These are phyloP conservation scores for Aureobasidium sp. DNA, from an alignment of 2,329 filamentous ascomycete species.

Conservation along the genomic window DNA sequence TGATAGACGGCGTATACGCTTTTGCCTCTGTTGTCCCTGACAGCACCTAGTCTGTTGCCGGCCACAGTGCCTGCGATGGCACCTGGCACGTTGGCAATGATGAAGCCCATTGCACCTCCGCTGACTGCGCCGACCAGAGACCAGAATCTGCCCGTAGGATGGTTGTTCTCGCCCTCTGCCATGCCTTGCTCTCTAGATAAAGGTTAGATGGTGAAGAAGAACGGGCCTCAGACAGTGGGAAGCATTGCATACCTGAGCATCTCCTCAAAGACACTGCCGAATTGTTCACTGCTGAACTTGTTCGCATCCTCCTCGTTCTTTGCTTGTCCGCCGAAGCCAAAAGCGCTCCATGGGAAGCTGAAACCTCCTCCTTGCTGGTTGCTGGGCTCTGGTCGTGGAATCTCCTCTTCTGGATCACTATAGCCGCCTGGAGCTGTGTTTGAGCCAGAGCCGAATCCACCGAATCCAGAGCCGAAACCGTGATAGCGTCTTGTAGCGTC, in stretches of 20 bases:
- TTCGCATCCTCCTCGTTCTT: slow-evolving; percentile 38
- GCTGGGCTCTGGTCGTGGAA: slow-evolving; percentile 31
- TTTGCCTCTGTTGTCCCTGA: slow-evolving; percentile 87
- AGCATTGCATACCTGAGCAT: slow-evolving; percentile 35
- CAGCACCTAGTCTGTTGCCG: slow-evolving; percentile 82
- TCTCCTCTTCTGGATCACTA: slow-evolving; percentile 42
- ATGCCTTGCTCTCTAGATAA: slow-evolving; percentile 47
- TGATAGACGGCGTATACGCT: slow-evolving; percentile 90
- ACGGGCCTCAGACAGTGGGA: background rate
- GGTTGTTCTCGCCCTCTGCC: slow-evolving; percentile 59
- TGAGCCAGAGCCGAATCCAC: slow-evolving; percentile 26
- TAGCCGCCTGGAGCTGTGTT: slow-evolving; percentile 37
- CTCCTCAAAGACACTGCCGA: slow-evolving; percentile 59
- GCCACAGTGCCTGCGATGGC: slow-evolving; percentile 84
- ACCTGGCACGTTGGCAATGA: slow-evolving; percentile 86
- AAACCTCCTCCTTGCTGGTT: slow-evolving; percentile 24
- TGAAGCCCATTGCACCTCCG: slow-evolving; percentile 88
- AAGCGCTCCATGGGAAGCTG: slow-evolving; percentile 62
- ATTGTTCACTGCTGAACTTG: slow-evolving; percentile 66
- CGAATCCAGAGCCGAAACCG: slow-evolving; percentile 33
- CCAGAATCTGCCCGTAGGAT: slow-evolving; percentile 73
- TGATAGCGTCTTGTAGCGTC: slow-evolving; percentile 63
- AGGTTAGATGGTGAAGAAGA: background rate
- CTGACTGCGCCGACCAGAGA: slow-evolving; percentile 74
- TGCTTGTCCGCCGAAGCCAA: slow-evolving; percentile 50